Percentiles rank a stretch among this genome's conserved stretches.
Conservation (phyloP, 2,329 filamentous ascomycete species). For the Scortechinia acanthostroma region DNA sequence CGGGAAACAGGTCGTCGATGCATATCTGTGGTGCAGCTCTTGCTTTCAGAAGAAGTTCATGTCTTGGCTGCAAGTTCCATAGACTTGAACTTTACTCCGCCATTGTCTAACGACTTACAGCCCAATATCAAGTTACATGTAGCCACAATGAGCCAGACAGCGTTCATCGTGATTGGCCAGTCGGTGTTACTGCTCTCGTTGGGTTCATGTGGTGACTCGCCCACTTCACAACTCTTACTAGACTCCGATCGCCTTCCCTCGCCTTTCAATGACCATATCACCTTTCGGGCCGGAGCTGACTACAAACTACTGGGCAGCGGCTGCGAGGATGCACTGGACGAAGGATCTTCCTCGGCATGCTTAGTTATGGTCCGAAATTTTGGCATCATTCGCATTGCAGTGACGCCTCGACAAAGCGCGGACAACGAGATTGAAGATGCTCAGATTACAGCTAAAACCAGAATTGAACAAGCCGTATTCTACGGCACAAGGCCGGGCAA, state of each 20-base stretch:
- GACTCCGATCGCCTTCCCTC: constrained; percentile 21
- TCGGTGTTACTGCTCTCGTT: background rate
- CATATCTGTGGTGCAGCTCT: background rate
- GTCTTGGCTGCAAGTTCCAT: background rate
- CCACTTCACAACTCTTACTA: background rate
- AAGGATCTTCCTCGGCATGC: constrained; percentile 11
- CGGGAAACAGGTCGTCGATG: background rate
- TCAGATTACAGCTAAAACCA: constrained; percentile 43
- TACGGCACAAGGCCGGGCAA: constrained; percentile 46
- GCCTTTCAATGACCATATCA: constrained; percentile 49
- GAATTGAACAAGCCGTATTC: constrained; percentile 57
- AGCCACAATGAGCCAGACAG: background rate
- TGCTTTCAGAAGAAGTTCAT: background rate
- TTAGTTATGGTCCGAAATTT: background rate
- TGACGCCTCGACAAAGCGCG: background rate
- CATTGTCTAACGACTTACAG: no score
- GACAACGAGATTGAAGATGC: constrained; percentile 7
- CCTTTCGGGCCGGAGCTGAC: constrained; percentile 26
- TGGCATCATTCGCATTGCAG: background rate
- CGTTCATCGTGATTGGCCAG: background rate
- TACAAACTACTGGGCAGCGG: background rate
- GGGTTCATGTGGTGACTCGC: background rate
- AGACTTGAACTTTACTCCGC: background rate
- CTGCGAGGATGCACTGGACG: background rate
- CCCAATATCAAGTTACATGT: background rate